Evolutionary conservation across 805 yeast genomes (phyloP), one percentile per base, ranked within the genome.

Genomic region (Metschnikowia reukaufii): DNA sequence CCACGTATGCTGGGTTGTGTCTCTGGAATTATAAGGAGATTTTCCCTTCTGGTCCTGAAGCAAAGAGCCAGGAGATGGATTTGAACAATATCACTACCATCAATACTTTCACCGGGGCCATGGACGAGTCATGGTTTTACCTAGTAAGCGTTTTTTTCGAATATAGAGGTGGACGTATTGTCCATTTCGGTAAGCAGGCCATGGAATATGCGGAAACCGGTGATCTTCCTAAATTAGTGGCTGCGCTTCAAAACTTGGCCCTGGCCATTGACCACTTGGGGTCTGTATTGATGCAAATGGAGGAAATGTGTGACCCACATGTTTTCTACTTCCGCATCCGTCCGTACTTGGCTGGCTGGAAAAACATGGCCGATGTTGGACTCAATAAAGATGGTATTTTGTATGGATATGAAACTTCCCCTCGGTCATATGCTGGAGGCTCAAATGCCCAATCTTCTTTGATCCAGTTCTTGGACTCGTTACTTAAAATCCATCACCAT

Each of bases 271-370:
- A 88, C 61, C 70, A 73, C 48, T 70, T 92, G 54, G 94, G 90
- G 12, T 73, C 84, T 3, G 77, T 87, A 1, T 68, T 92, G 55
- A 80, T 84, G 79, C 77, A 79, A 56, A 86, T 91, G 94, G 90
- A 87, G 60, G 96, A 91, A 55, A 86, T 86, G 86, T 88, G 97
- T 65, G 96, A 90, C 61, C 97, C 98, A 2, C 95, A 89, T 62
- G 83, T 86, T 4, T 91, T 92, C 63, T 91, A 88, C 66, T 87
- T 78, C 70, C 78, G 92, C 50, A 77, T 91, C 38, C 77, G 98
- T 60, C 97, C 97, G 0, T 91, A 79, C 58, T 70, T 92, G 53
- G 96, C 97, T 0, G 98, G 97, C 2, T 92, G 97, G 95, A 83
- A 83, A 61, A 88, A 88, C 60, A 91, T 92, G 97, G 81, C 79